Evolutionary conservation across 192 early-diverging fungal genomes (phyloP), one percentile per base, ranked within the genome.

Genomic region (Entomortierella beljakovae): DNA sequence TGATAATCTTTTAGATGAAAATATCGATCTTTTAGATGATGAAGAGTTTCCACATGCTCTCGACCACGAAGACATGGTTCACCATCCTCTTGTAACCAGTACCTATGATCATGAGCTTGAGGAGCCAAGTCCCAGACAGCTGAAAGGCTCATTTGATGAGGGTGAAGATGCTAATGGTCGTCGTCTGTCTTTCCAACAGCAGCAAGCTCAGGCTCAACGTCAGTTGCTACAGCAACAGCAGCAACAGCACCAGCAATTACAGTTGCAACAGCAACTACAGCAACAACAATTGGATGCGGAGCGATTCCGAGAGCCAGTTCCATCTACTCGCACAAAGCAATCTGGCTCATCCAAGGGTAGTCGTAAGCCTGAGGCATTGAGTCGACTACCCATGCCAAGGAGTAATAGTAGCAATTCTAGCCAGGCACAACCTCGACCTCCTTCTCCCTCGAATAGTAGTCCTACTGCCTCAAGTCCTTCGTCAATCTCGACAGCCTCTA

Each of bases 81-180:
- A 63, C 6, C 63, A 80, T 32, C 68, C 76, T 20, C 48, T 71
- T 49, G 68, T 61, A 1, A 70, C 55, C 10, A 70, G 54, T 7
- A 70, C 68, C 16, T 71, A 80, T 65, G 70, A 66, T 31, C 76
- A 70, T 29, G 70, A 80, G 35, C 33, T 71, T 25, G 72, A 76
- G 22, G 72, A 76, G 23, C 64, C 72, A 2, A 68, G 65, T 16
- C 70, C 70, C 15, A 40, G 51, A 22, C 49, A 62, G 22, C 29
- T 74, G 42, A 81, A 65, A 16, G 75, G 56, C 3, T 61, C 67
- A 22, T 86, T 85, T 46, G 87, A 86, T 16, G 80, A 86, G 38
- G 87, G 70, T 2, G 70, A 73, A 25, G 70, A 73, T 22, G 42
- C 65, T 18, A 71, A 64, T 34, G 23, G 42, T 15, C 35, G 23